phyloP scores from a whole-genome alignment of 495 filamentous ascomycete species.

The Aspergillus sclerotioniger region DNA sequence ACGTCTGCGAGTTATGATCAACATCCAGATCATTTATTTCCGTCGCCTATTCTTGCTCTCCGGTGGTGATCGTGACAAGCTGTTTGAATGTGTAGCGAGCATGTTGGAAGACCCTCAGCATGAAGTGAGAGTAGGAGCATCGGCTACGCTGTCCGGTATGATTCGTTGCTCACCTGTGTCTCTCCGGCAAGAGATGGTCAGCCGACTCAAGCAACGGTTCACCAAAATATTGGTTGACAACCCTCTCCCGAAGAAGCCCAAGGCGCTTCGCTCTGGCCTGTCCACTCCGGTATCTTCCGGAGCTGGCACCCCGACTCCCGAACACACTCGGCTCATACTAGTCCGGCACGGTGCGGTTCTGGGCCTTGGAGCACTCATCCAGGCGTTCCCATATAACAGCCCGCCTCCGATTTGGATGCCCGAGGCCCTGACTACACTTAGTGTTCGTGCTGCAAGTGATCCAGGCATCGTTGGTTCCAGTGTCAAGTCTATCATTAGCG shows the following conservation, averaged over 20 bases:
- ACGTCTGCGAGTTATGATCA: slow-evolving; percentile 92
- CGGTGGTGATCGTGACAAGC: slow-evolving; percentile 66
- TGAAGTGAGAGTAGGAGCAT: slow-evolving; percentile 91
- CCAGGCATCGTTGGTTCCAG: slow-evolving; percentile 93
- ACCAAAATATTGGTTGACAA: slow-evolving; percentile 71
- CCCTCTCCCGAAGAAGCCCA: slow-evolving; percentile 76
- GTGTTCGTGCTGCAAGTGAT: slow-evolving; percentile 79
- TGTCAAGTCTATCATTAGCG: slow-evolving; percentile 91
- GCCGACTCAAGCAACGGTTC: slow-evolving; percentile 74
- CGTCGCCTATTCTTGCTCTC: slow-evolving; percentile 91
- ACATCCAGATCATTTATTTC: slow-evolving; percentile 99
- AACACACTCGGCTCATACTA: slow-evolving; percentile 76
- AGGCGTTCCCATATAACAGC: slow-evolving; percentile 95
- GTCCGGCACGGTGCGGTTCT: slow-evolving; percentile 87
- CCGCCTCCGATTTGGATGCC: slow-evolving; percentile 94
- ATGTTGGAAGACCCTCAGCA: slow-evolving; percentile 93
- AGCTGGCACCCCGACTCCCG: slow-evolving; percentile 75
- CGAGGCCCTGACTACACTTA: slow-evolving; percentile 83
- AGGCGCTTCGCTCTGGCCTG: slow-evolving; percentile 32
- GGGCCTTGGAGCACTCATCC: slow-evolving; percentile 84
- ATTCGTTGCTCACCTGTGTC: slow-evolving; percentile 89
- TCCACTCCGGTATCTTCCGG: slow-evolving; percentile 53
- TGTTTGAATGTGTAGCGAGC: slow-evolving; percentile 85
- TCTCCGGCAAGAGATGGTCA: slow-evolving; percentile 73
- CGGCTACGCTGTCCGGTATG: slow-evolving; percentile 93